Base-by-base conservation (phyloP, 2,329 filamentous ascomycete species). In the Diaporthe sp. region DNA sequence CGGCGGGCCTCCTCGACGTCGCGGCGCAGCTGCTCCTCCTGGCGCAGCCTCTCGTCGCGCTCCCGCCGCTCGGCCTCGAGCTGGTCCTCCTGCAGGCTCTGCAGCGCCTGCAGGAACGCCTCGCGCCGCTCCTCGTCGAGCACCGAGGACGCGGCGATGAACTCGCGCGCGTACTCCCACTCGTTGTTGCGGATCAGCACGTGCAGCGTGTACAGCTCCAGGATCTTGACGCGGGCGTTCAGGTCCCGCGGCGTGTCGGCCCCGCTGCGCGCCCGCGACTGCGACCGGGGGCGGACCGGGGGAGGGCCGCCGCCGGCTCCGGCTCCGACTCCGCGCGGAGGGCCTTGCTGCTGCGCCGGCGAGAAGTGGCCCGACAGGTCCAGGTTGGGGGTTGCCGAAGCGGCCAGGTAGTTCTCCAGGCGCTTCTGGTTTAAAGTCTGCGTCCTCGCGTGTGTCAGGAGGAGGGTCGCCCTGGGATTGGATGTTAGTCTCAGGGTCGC, bases 141-240 rank as follows among this genome's bases (percentile, higher is more conserved):
- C 37, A 98, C 92, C 63, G 96, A 92, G 83, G 93, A 97, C 81
- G 95, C 91, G 80, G 89, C 92, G 81, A 98, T 97, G 83, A 98
- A 98, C 80, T 98, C 94, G 76, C 92, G 91, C 5, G 97, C 95
- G 80, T 98, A 98, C 75, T 98, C 95, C 97, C 97, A 99, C 85
- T 98, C 95, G 74, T 95, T 92, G 80, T 98, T 98, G 72, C 95
- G 91, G 7, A 96, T 92, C n/a, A 99, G 91, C 10, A 98, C 95
- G 82, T 99, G 97, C 6, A 99, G 89, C 1, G 95, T 97, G 84
- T 98, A 99, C 12, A 99, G 89, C 85, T 99, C 97, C 70, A 99
- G 91, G 57, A 99, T 94, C 86, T 97, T 98, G 78, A 98, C 92
- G 61, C 95, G 91, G 6, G 95, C 92, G 79, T 94, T 93, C 49